These are phyloP conservation scores for Sonneratia caseolaris DNA, from an alignment of 345 rosid genomes.

Conservation along the genomic window DNA sequence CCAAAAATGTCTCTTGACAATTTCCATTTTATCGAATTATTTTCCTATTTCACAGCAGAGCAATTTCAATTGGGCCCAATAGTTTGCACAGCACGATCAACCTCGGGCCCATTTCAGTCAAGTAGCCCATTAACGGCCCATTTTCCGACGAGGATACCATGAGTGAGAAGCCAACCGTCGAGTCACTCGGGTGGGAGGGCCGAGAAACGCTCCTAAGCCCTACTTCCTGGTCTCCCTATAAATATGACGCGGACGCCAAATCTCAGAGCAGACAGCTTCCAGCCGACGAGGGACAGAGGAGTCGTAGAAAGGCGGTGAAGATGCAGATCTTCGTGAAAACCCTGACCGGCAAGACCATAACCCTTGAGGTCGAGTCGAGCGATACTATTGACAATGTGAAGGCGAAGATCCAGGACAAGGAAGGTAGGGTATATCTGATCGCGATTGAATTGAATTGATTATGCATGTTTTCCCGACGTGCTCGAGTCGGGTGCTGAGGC, in stretches of 20 bases:
- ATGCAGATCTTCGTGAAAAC: conserved; percentile 80
- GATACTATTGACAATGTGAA: conserved; percentile 71
- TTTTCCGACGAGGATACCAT: no score
- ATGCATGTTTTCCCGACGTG: neutral
- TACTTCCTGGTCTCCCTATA: neutral
- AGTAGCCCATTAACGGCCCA: no score
- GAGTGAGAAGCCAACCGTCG: no score
- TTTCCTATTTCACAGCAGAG: no score
- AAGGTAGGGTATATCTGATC: conserved; percentile 20
- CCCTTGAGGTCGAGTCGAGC: conserved; percentile 68
- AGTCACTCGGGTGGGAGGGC: neutral
- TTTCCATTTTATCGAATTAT: no score
- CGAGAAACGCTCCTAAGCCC: conserved; percentile 2
- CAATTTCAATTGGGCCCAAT: no score
- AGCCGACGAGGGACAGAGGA: neutral
- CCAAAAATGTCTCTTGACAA: no score
- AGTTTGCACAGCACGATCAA: no score
- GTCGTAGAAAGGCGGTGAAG: conserved; percentile 2
- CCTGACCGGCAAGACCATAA: conserved; percentile 63
- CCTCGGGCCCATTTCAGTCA: no score
- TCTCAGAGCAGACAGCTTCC: neutral
- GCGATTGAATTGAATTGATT: neutral
- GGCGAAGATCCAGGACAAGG: conserved; percentile 77
- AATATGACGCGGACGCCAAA: neutral
- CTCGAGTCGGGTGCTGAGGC: neutral